Conservation (phyloP, 805 yeast species). For the Candida xyloterini region DNA sequence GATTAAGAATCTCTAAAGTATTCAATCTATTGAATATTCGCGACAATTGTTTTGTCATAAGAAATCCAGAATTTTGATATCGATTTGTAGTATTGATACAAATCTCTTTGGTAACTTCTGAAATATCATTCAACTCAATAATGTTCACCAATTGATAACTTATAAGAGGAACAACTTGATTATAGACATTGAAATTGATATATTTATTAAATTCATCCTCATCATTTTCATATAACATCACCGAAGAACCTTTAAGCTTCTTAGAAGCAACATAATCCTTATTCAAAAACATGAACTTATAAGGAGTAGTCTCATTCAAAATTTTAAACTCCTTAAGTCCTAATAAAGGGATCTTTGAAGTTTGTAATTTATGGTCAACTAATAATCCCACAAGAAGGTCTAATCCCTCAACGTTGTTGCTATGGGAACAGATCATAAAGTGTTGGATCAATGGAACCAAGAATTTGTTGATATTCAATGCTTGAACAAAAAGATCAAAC, state of each 20-base stretch:
- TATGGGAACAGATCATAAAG: constrained; percentile 11
- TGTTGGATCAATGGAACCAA: constrained; percentile 15
- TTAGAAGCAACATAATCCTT: constrained; percentile 10
- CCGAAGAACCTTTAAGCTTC: constrained; percentile 5
- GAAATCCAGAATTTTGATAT: constrained; percentile 9
- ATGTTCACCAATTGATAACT: constrained; percentile 17
- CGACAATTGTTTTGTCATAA: constrained; percentile 4
- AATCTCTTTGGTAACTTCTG: constrained; percentile 15
- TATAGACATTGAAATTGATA: background rate
- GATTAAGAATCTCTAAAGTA: constrained; percentile 17
- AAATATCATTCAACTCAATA: constrained; percentile 15
- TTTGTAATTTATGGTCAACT: constrained; percentile 15
- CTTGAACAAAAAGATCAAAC: constrained; percentile 6
- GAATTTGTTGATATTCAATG: background rate
- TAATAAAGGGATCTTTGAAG: constrained; percentile 12
- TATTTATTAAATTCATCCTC: constrained; percentile 14
- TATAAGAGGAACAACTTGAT: constrained; percentile 4
- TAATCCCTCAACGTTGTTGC: constrained; percentile 10
- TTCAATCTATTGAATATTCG: constrained; percentile 9
- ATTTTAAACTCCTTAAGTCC: constrained; percentile 18
- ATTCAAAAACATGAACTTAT: constrained; percentile 12
- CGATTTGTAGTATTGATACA: constrained; percentile 14
- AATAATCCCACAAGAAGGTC: constrained; percentile 12
- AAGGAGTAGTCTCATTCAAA: constrained; percentile 10
- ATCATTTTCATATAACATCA: constrained; percentile 20